Evolutionary conservation across 2,329 filamentous ascomycete genomes (phyloP).

Genomic region (Podosphaera fusca): DNA sequence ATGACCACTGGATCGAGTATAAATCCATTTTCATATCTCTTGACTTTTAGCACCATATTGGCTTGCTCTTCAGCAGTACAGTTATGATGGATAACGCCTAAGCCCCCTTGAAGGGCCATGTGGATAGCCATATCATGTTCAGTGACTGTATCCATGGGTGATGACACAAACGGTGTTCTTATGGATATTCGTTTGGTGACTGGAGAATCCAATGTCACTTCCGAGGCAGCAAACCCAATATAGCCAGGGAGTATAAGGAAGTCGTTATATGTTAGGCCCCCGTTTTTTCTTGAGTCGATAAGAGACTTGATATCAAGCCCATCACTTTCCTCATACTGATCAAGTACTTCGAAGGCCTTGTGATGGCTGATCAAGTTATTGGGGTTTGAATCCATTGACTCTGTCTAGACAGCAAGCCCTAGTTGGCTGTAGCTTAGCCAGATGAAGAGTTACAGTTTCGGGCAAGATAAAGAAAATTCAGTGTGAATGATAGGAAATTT

Average conservation of each 20-base stretch:
- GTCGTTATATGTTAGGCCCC: constrained; percentile 95
- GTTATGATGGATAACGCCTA: constrained; percentile 97
- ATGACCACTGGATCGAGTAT: constrained; percentile 92
- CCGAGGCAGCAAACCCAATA: constrained; percentile 88
- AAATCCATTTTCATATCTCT: constrained; percentile 98
- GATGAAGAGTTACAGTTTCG: background rate
- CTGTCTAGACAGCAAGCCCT: background rate
- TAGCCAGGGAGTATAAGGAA: constrained; percentile 92
- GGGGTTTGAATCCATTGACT: background rate
- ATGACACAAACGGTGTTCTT: constrained; percentile 92
- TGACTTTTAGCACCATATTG: constrained; percentile 97
- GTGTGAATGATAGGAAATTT: too few species aligned
- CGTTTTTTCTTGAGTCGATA: constrained; percentile 75
- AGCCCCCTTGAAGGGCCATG: constrained; percentile 69
- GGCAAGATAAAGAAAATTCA: too few species aligned
- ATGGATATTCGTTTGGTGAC: constrained; percentile 88
- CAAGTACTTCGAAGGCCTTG: constrained; percentile 57
- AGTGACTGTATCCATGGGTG: constrained; percentile 98
- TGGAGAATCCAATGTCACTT: constrained; percentile 69
- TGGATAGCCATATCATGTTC: constrained; percentile 99
- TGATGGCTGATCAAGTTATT: constrained; percentile 43
- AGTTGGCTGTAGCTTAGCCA: background rate
- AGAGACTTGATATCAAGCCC: constrained; percentile 71
- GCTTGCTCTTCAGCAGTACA: constrained; percentile 94
- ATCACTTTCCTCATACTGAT: constrained; percentile 60